These are phyloP conservation scores for Brassica balearica DNA, from an alignment of 441 rosid genomes.

Conservation along the genomic window DNA sequence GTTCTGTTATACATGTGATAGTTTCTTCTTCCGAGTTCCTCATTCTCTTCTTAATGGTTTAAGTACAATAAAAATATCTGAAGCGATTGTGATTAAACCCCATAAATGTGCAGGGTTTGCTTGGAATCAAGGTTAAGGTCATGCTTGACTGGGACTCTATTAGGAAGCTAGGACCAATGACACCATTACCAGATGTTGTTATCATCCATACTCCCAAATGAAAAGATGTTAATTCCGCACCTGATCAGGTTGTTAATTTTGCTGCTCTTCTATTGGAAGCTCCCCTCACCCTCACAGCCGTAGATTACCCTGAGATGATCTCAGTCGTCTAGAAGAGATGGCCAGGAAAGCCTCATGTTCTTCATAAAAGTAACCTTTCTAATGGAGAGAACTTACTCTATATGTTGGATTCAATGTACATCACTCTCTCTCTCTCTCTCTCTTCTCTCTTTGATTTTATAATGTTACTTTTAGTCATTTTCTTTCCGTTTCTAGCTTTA, in stretches of 20 bases:
- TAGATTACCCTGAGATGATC: not conserved
- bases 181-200: not conserved
- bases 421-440: conserved; percentile 21
- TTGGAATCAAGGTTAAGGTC: not conserved
- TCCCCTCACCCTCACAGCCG: not conserved
- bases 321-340: not conserved
- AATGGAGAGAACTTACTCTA: conserved; percentile 86
- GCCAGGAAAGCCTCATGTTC: not conserved
- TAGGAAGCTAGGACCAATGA: not conserved
- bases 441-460: not conserved
- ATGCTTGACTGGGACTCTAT: not conserved
- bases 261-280: not conserved
- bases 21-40: not conserved
- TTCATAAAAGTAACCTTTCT: conserved; percentile 42
- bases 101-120: not conserved
- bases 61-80: not conserved
- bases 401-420: conserved; percentile 94
- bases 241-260: not conserved
- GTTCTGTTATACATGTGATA: not conserved
- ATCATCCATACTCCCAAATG: not conserved
- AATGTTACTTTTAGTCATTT: conserved; percentile 11
- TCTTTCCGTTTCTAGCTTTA: not conserved
- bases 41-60: not conserved
- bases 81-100: not conserved
- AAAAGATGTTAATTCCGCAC: not conserved